Base-by-base conservation (phyloP, 768 basidiomycete species). In the Podaxis sp. region DNA sequence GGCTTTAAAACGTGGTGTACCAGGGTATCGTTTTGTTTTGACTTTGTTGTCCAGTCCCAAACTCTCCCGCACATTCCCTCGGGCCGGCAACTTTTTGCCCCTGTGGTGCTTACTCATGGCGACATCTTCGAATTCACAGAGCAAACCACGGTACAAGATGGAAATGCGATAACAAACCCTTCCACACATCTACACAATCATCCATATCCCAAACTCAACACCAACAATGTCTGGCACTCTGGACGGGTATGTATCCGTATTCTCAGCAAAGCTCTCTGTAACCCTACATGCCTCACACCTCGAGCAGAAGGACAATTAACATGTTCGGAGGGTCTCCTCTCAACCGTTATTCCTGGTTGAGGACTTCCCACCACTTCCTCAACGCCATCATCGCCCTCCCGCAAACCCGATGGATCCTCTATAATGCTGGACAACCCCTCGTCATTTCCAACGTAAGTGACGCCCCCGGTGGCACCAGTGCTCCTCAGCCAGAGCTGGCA, bases 321-420 rank as follows among this genome's bases (percentile, higher is more conserved):
- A 72, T 75, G 68, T 82, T 77, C 67, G 74, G 77, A 6, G 88
- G 89, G 44, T 90, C 92, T 59, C 86, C 90, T 48, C 75, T 93
- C 36, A 93, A 93, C 72, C 87, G 93, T 15, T 80, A 94, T 19
- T 87, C 90, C 1, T 95, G 95, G 87, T 80, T 95, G 39, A 82
- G 93, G 28, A 74, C 86, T 2, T 93, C 91, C 13, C 83, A 86
- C 30, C 72, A 82, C 7, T 93, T 95, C 74, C 81, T 98, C 53
- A 92, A 93, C 63, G 80, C 87, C 19, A 80, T 95, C 67, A 76
- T 89, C 40, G 72, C 70, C 15, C 79, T 84, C 12, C 82, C 86
- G 0, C 71, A 84, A 2, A 84, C 94, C 0, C 80, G 82, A 52
- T 98, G 96, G 89, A 71, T 96, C 46, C 66, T 95, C 17, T 92